phyloP scores from a whole-genome alignment of 805 yeast species.

The Kodamaea restingae region DNA sequence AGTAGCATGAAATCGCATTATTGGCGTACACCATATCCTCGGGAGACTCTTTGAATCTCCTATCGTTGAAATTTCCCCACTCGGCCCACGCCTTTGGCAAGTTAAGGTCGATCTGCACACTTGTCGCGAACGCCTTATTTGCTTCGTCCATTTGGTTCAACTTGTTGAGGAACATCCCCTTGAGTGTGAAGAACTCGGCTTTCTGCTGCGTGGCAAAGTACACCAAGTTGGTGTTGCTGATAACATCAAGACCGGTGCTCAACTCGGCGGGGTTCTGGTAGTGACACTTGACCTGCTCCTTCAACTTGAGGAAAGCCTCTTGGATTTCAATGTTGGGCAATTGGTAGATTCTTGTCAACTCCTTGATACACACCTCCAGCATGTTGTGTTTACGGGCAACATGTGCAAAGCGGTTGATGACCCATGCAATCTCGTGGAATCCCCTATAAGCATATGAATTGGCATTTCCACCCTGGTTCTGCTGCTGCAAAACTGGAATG shows the following conservation, averaged over 20 bases:
- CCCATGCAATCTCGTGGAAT: constrained; percentile 98
- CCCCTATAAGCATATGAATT: constrained; percentile 96
- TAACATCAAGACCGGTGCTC: constrained; percentile 93
- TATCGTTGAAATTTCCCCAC: constrained; percentile 96
- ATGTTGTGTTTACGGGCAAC: constrained; percentile 95
- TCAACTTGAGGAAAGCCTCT: constrained; percentile 90
- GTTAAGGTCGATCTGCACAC: constrained; percentile 92
- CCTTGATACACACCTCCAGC: constrained; percentile 95
- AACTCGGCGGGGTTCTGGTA: constrained; percentile 87
- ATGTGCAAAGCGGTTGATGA: constrained; percentile 95
- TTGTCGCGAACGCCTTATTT: constrained; percentile 95
- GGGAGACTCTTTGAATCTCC: constrained; percentile 78
- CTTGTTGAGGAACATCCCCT: constrained; percentile 96
- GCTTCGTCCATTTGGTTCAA: constrained; percentile 91
- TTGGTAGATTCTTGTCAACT: constrained; percentile 88
- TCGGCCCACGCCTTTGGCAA: constrained; percentile 99
- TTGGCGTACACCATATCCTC: constrained; percentile 79
- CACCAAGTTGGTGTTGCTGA: constrained; percentile 91
- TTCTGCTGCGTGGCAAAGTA: constrained; percentile 97
- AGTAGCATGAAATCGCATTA: constrained; percentile 90
- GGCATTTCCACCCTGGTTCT: constrained; percentile 60
- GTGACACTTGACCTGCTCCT: constrained; percentile 98
- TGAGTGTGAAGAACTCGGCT: constrained; percentile 94
- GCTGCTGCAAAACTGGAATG: constrained; percentile 77
- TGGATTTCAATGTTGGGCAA: constrained; percentile 97